Evolutionary conservation across 768 basidiomycete genomes (phyloP).

Genomic region (Leccinellum rugosiceps): DNA sequence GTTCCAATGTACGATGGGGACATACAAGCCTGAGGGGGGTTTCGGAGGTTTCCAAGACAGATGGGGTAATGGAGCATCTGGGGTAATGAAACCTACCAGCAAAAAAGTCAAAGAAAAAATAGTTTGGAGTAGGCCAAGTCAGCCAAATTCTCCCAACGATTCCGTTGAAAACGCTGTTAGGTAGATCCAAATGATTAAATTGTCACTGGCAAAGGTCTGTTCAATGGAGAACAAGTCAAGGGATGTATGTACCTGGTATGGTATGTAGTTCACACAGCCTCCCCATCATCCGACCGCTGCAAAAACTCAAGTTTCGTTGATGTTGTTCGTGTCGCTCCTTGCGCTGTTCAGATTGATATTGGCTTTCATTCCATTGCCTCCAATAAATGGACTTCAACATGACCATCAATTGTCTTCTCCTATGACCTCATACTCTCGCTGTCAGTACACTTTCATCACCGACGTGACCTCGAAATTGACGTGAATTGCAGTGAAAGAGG

Average conservation of each 20-base stretch:
- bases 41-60: background rate
- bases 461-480: background rate
- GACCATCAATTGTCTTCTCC: conserved; percentile 81
- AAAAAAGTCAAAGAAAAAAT: background rate
- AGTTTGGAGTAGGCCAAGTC: background rate
- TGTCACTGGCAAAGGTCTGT: too few species aligned
- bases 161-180: too few species aligned
- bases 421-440: conserved; percentile 70
- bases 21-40: background rate
- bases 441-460: conserved; percentile 43
- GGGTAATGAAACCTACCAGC: background rate
- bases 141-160: background rate
- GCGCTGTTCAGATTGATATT: conserved; percentile 50
- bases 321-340: conserved; percentile 37
- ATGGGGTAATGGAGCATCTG: background rate
- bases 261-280: background rate
- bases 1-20: background rate
- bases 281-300: background rate
- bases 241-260: background rate
- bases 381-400: conserved; percentile 45
- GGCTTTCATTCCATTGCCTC: conserved; percentile 47
- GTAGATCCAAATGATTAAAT: too few species aligned
- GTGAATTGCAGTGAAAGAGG: conserved; percentile 71
- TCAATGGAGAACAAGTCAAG: background rate
- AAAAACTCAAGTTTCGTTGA: background rate